These are phyloP conservation scores for Cercospora sesami DNA, from an alignment of 2,329 filamentous ascomycete genomes.

Conservation along the genomic window DNA sequence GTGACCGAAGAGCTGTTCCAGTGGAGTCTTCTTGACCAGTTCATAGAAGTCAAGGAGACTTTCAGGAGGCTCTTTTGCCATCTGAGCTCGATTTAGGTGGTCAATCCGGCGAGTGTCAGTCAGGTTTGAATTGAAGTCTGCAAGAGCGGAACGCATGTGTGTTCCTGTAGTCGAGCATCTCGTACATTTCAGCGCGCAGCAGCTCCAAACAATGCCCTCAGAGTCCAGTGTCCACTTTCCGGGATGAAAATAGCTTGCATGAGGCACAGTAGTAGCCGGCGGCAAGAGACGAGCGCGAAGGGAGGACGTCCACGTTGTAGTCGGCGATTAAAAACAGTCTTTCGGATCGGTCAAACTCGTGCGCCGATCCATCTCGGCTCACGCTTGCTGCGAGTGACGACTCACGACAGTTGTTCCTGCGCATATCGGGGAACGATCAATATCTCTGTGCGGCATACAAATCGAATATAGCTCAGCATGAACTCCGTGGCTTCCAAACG, in stretches of 20 bases:
- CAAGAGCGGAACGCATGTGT: not conserved
- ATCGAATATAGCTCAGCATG: slow-evolving; percentile 24
- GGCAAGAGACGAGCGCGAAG: not conserved
- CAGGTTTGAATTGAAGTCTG: not conserved
- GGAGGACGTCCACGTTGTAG: not conserved
- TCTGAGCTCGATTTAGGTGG: not conserved
- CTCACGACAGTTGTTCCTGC: not conserved
- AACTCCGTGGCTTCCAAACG: slow-evolving; percentile 64
- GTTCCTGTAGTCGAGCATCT: not conserved
- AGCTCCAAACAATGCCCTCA: too few relatives aligned
- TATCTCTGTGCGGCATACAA: too few relatives aligned
- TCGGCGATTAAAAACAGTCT: not conserved
- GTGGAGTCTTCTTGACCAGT: not conserved
- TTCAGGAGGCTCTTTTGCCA: not conserved
- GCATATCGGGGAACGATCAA: too few relatives aligned
- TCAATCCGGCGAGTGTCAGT: too few relatives aligned
- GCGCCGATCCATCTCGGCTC: not conserved
- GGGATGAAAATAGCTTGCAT: not conserved
- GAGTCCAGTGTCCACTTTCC: too few relatives aligned
- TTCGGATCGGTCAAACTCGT: not conserved
- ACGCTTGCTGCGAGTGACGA: not conserved
- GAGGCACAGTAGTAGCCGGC: not conserved
- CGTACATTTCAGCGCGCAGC: not conserved
- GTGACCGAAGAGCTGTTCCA: not conserved
- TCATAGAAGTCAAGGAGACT: not conserved